A percentile compares a stretch with the other conserved stretches of the same genome.
These are phyloP conservation scores for Ceratobasidium sp. DNA, from an alignment of 1,284 basidiomycete genomes.

Conservation along the genomic window DNA sequence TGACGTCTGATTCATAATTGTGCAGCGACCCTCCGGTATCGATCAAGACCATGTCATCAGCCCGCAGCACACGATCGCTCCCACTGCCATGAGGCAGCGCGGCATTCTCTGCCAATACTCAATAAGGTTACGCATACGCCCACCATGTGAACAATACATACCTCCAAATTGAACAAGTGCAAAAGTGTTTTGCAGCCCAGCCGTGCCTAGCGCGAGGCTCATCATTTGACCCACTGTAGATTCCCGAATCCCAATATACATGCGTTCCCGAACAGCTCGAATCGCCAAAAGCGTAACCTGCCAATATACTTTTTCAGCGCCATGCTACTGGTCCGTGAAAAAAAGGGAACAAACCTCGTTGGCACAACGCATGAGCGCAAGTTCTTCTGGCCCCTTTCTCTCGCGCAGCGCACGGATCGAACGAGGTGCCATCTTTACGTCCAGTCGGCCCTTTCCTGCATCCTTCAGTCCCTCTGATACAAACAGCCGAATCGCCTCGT, in stretches of 20 bases:
- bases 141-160: slow-evolving; percentile 46
- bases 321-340: background rate
- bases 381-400: slow-evolving; percentile 73
- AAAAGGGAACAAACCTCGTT: slow-evolving; percentile 67
- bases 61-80: slow-evolving; percentile 65
- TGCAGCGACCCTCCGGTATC: slow-evolving; percentile 75
- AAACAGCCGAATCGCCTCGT: slow-evolving; percentile 60
- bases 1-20: slow-evolving; percentile 80
- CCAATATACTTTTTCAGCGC: slow-evolving; percentile 25
- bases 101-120: slow-evolving; percentile 69
- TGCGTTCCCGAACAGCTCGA: slow-evolving; percentile 64
- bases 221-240: slow-evolving; percentile 69
- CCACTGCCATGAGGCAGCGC: slow-evolving; percentile 84
- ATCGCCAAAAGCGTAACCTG: slow-evolving; percentile 80
- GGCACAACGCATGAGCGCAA: slow-evolving; percentile 75
- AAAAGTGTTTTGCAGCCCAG: slow-evolving; percentile 65
- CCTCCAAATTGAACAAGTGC: slow-evolving; percentile 81
- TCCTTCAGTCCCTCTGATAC: slow-evolving; percentile 56
- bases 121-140: background rate
- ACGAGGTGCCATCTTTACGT: slow-evolving; percentile 57
- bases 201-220: slow-evolving; percentile 59
- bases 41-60: slow-evolving; percentile 75
- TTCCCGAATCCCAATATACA: slow-evolving; percentile 78
- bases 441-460: slow-evolving; percentile 50
- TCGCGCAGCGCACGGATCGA: slow-evolving; percentile 71